Evolutionary conservation across 306 rosid genomes (phyloP), one percentile per base, ranked within the genome.

Genomic region (Hippophae gyantsensis): DNA sequence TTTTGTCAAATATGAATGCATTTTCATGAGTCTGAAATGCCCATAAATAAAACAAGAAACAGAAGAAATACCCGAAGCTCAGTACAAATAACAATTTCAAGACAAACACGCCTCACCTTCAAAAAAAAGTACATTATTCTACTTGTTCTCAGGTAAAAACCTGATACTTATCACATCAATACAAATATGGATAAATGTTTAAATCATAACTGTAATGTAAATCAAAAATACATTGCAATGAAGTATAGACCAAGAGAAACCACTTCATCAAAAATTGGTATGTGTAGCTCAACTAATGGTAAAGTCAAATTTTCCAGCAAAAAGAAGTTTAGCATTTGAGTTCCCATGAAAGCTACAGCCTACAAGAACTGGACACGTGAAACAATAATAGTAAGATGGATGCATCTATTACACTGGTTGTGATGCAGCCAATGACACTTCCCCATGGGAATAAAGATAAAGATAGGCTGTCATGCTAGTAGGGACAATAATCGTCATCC

Each of bases 361-460:
- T 9, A 49, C 53, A 10, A 49, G 14, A 49, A n/a, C 12, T 49
- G 14, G 8, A 49, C 7, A 49, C 14, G n/a, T 49, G 62, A 40
- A 67, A 61, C 46, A 56, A 52, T 64, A 64, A 67, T 77, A 72
- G 8, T 8, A 18, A 43, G 57, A 76, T 76, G 86, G 96, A 86
- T 77, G 90, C 95, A 69, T 88, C 95, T 93, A 93, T 93, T 93
- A 88, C 99, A 93, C 99, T 79, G 99, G 99, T 93, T 93, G 99
- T 70, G 95, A 89, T 80, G 99, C 99, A 77, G 99, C 97, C 67
- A 86, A 79, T 14, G 89, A 77, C 61, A 93, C 99, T 89, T 93
- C 99, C 71, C 97, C 99, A 46, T 78, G 90, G 48, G 99, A 93
- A 73, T 93, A 93, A 63, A 93, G 99, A 82, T 86, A 93, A 25